Evolutionary conservation across 208 protist species (phyloP).

Genomic region (Leishmania tropica): DNA sequence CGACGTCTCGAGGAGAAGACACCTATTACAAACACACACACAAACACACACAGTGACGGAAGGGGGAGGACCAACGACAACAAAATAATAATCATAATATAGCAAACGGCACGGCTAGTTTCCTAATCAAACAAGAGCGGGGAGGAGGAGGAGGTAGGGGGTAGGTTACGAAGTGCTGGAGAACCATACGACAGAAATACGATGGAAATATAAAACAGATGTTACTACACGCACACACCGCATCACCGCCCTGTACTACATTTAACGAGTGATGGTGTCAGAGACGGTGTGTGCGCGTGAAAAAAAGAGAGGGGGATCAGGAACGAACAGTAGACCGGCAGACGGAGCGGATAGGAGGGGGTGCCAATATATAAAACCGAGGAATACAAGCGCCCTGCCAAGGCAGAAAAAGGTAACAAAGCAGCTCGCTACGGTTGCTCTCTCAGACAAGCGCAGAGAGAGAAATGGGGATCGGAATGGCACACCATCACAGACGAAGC

Average conservation of each 20-base stretch:
- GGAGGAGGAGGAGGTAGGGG: too few species aligned
- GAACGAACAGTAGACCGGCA: neutral
- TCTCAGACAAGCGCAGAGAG: neutral
- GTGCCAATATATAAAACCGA: neutral
- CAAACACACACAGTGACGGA: neutral
- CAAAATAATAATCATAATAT: neutral
- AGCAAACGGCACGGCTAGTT: neutral
- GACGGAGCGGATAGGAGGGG: too few species aligned
- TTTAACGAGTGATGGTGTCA: neutral
- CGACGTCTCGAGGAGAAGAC: neutral
- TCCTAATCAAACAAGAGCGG: neutral
- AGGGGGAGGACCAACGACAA: neutral
- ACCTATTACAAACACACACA: neutral
- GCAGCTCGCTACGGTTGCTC: neutral
- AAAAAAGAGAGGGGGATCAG: neutral
- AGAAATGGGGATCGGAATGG: neutral
- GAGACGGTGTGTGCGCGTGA: neutral
- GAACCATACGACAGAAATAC: neutral
- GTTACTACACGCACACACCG: neutral
- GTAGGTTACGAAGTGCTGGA: neutral
- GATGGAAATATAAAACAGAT: neutral
- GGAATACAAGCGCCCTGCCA: neutral
- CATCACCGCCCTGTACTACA: neutral
- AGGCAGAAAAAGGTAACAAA: neutral
- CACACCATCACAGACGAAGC: neutral